A percentile compares a stretch with the other conserved stretches of the same genome.
Evolutionary conservation across 345 rosid species (phyloP).

Genomic region (Euphorbia pulcherrima): DNA sequence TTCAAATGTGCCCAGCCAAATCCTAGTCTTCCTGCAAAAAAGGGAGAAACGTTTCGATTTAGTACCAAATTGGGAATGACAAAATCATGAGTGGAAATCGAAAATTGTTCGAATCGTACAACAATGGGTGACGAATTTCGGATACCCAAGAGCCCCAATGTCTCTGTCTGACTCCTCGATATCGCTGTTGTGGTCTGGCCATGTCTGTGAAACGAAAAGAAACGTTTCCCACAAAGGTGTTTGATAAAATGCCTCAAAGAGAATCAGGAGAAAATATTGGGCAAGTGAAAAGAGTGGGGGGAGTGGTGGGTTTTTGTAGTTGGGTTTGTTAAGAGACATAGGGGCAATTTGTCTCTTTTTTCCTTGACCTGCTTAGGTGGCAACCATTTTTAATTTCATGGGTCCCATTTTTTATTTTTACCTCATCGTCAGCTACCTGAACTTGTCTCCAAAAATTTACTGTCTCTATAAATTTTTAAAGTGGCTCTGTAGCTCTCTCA

Average conservation of each 20-base stretch:
- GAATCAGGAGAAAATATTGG: not conserved
- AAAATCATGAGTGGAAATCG: no score
- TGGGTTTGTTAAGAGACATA: slow-evolving; percentile 28
- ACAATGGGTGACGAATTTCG: slow-evolving; percentile 90
- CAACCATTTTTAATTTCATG: slow-evolving; percentile 47
- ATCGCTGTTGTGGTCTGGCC: slow-evolving; percentile 97
- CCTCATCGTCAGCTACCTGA: no score
- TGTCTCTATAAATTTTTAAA: no score
- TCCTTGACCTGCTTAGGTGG: slow-evolving; percentile 38
- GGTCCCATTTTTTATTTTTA: slow-evolving; percentile 58
- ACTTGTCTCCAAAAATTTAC: no score
- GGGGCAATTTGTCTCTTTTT: slow-evolving; percentile 22
- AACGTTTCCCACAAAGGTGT: slow-evolving; percentile 29
- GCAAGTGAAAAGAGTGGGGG: slow-evolving; percentile 26
- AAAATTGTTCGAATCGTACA: slow-evolving; percentile 39
- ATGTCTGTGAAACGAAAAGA: slow-evolving; percentile 24
- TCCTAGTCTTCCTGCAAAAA: slow-evolving; percentile 76
- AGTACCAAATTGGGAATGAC: not conserved
- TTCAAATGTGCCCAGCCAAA: slow-evolving; percentile 97
- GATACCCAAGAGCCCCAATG: slow-evolving; percentile 99
- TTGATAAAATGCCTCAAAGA: slow-evolving; percentile 43
- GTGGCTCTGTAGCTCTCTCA: no score
- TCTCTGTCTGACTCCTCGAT: slow-evolving; percentile 92
- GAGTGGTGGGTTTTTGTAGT: slow-evolving; percentile 53
- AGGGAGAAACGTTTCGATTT: slow-evolving; percentile 22